Conservation (phyloP, 2,329 filamentous ascomycete genomes). For the Botrytis pseudocinerea region DNA sequence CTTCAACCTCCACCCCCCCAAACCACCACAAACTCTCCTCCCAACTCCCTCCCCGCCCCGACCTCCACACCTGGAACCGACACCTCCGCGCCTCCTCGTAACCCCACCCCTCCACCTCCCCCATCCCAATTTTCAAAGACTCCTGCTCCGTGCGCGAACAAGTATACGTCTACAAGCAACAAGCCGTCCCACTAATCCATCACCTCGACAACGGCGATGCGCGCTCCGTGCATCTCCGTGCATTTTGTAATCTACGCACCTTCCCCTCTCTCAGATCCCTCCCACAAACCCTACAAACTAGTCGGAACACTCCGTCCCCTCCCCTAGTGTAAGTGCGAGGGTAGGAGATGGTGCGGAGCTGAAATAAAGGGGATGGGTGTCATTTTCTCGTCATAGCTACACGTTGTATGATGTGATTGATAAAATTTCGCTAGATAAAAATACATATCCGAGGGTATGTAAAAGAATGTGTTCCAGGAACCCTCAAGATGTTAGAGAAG, state of each 20-base stretch:
- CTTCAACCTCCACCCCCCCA: background rate
- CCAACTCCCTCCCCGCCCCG: background rate
- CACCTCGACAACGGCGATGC: constrained; percentile 20
- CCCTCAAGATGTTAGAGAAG: background rate
- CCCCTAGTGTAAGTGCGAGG: background rate
- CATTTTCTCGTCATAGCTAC: background rate
- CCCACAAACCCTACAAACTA: background rate
- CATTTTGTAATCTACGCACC: constrained; percentile 18
- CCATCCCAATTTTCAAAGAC: constrained; percentile 4
- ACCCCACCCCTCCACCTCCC: background rate
- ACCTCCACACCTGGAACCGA: background rate
- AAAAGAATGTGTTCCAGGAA: background rate
- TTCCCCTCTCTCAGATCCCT: background rate
- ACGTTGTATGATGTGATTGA: background rate
- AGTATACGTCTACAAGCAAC: constrained; percentile 21
- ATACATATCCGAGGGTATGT: background rate
- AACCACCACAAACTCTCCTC: background rate
- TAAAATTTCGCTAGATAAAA: background rate
- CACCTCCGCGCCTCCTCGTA: background rate
- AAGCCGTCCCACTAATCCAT: background rate
- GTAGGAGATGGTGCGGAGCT: background rate
- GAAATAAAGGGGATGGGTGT: background rate
- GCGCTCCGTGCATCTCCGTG: constrained; percentile 13
- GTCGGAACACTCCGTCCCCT: constrained; percentile 7
- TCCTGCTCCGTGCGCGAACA: constrained; percentile 13